These are phyloP conservation scores for Styphnolobium japonicum DNA, from an alignment of 306 rosid species.

Conservation along the genomic window DNA sequence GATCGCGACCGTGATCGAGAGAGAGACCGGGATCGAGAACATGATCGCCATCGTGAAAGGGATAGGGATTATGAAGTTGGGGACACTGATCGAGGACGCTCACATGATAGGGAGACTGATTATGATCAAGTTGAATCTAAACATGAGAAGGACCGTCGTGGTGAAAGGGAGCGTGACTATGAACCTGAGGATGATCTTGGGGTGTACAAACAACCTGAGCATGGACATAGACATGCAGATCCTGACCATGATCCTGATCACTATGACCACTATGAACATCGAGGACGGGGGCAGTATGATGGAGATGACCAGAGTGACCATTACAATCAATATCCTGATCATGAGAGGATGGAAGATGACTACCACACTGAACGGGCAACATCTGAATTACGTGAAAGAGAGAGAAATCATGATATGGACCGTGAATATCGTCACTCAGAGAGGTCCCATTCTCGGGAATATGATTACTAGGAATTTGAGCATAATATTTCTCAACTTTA, in stretches of 20 bases:
- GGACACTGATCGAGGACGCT: constrained; percentile 62
- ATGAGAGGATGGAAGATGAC: constrained; percentile 68
- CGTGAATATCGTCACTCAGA: constrained; percentile 59
- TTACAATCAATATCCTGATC: constrained; percentile 65
- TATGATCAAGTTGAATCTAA: constrained; percentile 70
- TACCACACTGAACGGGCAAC: constrained; percentile 48
- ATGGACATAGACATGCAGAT: constrained; percentile 63
- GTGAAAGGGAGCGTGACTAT: constrained; percentile 54
- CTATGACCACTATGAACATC: constrained; percentile 54
- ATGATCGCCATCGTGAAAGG: constrained; percentile 66
- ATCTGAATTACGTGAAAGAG: constrained; percentile 71
- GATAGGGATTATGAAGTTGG: constrained; percentile 72
- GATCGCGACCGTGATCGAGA: constrained; percentile 64
- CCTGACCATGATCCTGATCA: constrained; percentile 62
- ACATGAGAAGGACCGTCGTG: constrained; percentile 65
- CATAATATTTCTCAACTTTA: background rate
- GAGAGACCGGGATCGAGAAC: constrained; percentile 51
- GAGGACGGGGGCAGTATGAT: constrained; percentile 55
- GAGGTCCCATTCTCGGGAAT: constrained; percentile 82
- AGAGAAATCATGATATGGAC: constrained; percentile 58
- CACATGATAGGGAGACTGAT: constrained; percentile 66
- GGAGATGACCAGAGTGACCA: constrained; percentile 54
- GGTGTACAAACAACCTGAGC: constrained; percentile 67
- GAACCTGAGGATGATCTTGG: constrained; percentile 74
- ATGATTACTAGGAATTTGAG: constrained; percentile 40